These are phyloP conservation scores for Pulveroboletus frians DNA, from an alignment of 768 basidiomycete genomes.

Conservation along the genomic window DNA sequence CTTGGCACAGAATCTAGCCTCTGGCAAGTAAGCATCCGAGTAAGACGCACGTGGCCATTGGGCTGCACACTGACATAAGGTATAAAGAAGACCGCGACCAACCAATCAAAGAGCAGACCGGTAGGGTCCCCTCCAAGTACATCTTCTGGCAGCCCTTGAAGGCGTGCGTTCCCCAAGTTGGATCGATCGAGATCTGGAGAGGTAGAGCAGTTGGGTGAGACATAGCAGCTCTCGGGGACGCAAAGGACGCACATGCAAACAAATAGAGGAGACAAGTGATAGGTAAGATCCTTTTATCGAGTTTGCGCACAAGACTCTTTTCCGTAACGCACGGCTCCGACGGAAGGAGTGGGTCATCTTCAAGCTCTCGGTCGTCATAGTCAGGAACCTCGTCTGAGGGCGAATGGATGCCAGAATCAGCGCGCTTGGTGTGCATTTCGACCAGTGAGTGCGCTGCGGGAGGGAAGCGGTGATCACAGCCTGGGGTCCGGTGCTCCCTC, in stretches of 20 bases:
- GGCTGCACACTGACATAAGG: constrained; percentile 53
- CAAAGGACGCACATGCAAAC: constrained; percentile 57
- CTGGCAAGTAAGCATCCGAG: neutral
- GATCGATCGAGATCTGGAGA: constrained; percentile 59
- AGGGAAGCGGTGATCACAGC: neutral
- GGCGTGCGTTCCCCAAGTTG: constrained; percentile 74
- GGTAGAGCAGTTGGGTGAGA: neutral
- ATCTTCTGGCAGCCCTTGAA: constrained; percentile 65
- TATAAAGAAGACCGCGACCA: constrained; percentile 73
- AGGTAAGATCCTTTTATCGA: constrained; percentile 65
- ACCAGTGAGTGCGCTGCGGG: neutral
- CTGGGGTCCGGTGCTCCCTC: neutral
- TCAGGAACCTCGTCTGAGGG: constrained; percentile 4
- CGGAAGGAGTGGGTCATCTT: constrained; percentile 20
- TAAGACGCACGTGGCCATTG: neutral
- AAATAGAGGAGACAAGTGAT: constrained; percentile 70
- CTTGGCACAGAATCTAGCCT: constrained; percentile 59
- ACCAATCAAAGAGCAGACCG: constrained; percentile 70
- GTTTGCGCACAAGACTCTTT: constrained; percentile 51
- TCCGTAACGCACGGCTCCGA: constrained; percentile 36
- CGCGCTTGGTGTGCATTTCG: constrained; percentile 17
- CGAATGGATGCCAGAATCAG: constrained; percentile 1
- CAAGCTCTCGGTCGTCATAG: neutral
- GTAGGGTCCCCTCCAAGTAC: constrained; percentile 62
- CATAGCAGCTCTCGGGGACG: neutral